Evolutionary conservation across 2,329 filamentous ascomycete genomes (phyloP), one percentile per base, ranked within the genome.

Genomic region (Periconia macrospinosa): DNA sequence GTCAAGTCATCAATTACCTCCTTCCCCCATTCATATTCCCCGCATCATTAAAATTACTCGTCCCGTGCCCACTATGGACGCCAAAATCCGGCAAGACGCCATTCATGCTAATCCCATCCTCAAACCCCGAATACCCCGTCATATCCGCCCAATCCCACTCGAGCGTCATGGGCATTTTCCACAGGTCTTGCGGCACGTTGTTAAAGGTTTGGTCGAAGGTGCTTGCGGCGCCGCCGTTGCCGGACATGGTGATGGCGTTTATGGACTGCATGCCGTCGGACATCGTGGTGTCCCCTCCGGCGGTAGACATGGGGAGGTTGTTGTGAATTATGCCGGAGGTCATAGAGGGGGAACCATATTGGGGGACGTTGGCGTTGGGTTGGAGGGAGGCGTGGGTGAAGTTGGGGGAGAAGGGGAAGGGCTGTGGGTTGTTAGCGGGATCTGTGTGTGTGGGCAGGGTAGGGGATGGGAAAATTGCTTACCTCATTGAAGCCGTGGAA

Each of bases 101-200:
- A 42, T 72, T 74, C 70, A 73, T 74, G 17, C 64, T 66, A 20
- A 74, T 73, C 3, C 71, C 68, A 20, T 74, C 72, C 49, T 74
- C 72, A 27, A 69, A 72, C 1, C 67, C 69, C 1, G 59, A 60
- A 33, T 68, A 71, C 1, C 71, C 66, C 6, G 72, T 74, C 74
- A 78, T 75, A 47, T 81, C 79, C 2, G 78, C 84, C 87, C 86
- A 90, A 60, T 89, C 91, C 92, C 92, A 97, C 70, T 97, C 93
- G 19, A 97, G 82, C 2, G 91, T 95, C 87, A 96, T 96, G 1
- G 93, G 92, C 84, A 97, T 87, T 72, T 93, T 89, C 86, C 94
- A 99, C 23, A 97, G 76, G 75, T 97, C 94, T 65, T 93, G 91
- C 5, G 94, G 93, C 19, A 97, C 85, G 41, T 63, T 71, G 59